Evolutionary conservation across 345 rosid species (phyloP).

Genomic region (Sisymbrium irio): DNA sequence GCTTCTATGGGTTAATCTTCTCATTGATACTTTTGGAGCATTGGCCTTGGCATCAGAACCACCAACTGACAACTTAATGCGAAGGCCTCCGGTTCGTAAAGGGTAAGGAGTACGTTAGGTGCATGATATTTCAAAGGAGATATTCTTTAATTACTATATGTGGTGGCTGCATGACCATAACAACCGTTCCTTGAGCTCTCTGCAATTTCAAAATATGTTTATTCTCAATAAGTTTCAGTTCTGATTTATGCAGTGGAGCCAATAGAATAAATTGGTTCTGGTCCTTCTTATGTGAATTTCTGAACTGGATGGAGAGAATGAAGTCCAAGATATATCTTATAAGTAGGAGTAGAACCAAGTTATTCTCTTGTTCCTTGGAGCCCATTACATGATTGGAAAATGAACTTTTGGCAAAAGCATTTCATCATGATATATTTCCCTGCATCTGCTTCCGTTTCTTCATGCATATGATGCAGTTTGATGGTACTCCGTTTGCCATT

Average conservation of each 20-base stretch:
- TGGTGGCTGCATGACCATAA: neutral
- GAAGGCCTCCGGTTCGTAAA: neutral
- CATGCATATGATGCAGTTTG: neutral
- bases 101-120: neutral
- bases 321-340: neutral
- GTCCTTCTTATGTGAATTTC: neutral
- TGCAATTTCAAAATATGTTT: neutral
- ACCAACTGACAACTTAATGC: neutral
- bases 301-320: neutral
- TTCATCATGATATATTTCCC: neutral
- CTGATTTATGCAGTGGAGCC: neutral
- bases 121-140: neutral
- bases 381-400: neutral
- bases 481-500: neutral
- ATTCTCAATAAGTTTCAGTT: neutral
- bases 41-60: constrained; percentile 3
- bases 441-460: neutral
- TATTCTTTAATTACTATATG: neutral
- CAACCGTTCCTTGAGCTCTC: neutral
- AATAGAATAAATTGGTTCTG: neutral
- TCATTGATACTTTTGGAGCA: neutral
- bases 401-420: neutral
- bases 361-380: neutral
- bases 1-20: neutral
- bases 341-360: neutral